These are phyloP conservation scores for Furcasterigmium furcatum DNA, from an alignment of 2,329 filamentous ascomycete genomes.

Conservation along the genomic window DNA sequence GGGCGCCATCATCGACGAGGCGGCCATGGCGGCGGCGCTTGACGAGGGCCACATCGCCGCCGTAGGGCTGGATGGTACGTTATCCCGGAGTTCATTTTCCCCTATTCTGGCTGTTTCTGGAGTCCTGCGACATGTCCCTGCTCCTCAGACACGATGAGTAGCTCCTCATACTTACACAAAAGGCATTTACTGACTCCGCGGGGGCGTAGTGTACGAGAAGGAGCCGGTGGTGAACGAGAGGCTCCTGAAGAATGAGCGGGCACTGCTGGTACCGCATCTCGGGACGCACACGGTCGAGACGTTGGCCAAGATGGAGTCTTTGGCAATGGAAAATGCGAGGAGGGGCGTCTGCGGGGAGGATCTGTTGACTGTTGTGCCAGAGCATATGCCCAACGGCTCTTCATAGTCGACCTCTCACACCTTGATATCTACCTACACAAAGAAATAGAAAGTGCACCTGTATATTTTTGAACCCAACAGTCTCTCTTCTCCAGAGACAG, in stretches of 20 bases:
- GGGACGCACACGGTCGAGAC: conserved; percentile 63
- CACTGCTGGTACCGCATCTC: conserved; percentile 64
- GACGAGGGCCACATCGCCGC: conserved; percentile 51
- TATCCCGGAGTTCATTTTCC: too few relatives aligned
- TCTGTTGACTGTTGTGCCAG: conserved; percentile 13
- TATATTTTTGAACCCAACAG: too few relatives aligned
- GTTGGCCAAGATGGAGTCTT: conserved; percentile 18
- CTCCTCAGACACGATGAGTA: too few relatives aligned
- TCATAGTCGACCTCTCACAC: neutral
- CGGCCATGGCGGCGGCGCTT: conserved; percentile 48
- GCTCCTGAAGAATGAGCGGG: conserved; percentile 54
- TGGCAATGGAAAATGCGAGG: conserved; percentile 23
- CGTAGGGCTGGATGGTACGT: conserved; percentile 51
- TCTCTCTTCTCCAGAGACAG: too few relatives aligned
- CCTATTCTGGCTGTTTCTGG: too few relatives aligned
- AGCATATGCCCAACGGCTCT: conserved; percentile 4
- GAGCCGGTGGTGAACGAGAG: conserved; percentile 61
- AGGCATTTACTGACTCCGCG: too few relatives aligned
- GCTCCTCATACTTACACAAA: too few relatives aligned
- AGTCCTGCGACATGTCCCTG: too few relatives aligned
- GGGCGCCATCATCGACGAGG: conserved; percentile 54
- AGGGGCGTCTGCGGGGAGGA: conserved; percentile 10
- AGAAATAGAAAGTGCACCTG: too few relatives aligned
- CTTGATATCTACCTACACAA: too few relatives aligned
- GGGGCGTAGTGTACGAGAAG: conserved; percentile 54